phyloP scores from a whole-genome alignment of 2,329 filamentous ascomycete species.

The Clonostachys solani region DNA sequence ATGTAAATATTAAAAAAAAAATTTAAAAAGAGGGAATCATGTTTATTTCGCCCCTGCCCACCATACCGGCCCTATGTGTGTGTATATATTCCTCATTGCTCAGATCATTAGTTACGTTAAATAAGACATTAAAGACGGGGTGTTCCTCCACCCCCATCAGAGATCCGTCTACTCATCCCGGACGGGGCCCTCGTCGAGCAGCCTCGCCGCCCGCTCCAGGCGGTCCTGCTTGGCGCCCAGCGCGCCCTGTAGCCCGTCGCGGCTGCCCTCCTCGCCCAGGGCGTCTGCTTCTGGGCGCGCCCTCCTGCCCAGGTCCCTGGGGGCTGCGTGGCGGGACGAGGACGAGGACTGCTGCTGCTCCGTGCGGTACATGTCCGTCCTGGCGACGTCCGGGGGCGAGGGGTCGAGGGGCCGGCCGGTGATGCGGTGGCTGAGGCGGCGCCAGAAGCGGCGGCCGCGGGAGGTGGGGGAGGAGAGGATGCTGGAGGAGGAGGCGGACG shows the following conservation, averaged over 20 bases:
- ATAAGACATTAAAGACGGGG: too few species aligned
- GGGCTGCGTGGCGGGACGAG: neutral
- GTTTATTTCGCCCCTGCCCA: too few species aligned
- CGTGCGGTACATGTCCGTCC: slow-evolving; percentile 30
- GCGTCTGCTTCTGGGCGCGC: slow-evolving; percentile 12
- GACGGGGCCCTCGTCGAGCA: slow-evolving; percentile 21
- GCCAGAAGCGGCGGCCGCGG: slow-evolving; percentile 14
- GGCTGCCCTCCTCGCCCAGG: slow-evolving; percentile 14
- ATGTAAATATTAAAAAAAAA: too few species aligned
- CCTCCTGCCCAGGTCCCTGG: slow-evolving; percentile 8
- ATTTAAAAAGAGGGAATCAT: too few species aligned
- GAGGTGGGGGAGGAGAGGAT: slow-evolving; percentile 18
- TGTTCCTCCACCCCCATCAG: too few species aligned
- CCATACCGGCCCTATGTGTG: too few species aligned
- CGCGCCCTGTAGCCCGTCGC: slow-evolving; percentile 13
- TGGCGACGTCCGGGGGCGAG: slow-evolving; percentile 4
- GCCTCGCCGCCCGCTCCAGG: slow-evolving; percentile 29
- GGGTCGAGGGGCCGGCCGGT: slow-evolving; percentile 8
- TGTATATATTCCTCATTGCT: too few species aligned
- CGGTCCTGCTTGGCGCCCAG: slow-evolving; percentile 30
- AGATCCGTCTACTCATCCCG: too few species aligned
- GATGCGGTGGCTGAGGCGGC: slow-evolving; percentile 18
- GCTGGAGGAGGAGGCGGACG: slow-evolving; percentile 24
- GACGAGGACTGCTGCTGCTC: slow-evolving; percentile 3
- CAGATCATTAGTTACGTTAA: too few species aligned